These are phyloP conservation scores for Leccinum fuscescens DNA, from an alignment of 1,284 basidiomycete species.

Conservation along the genomic window DNA sequence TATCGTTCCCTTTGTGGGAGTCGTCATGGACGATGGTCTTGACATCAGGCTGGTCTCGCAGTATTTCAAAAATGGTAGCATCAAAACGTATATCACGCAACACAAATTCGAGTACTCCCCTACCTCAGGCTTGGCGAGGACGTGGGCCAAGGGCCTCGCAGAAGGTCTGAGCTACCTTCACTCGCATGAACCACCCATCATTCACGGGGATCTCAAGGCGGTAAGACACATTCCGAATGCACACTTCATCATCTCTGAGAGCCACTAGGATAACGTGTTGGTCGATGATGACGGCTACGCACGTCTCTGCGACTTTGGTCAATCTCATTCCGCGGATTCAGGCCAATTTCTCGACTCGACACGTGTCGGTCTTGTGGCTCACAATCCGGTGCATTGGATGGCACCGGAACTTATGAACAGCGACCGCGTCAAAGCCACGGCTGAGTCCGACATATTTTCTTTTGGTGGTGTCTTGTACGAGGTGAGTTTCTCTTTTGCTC, in stretches of 20 bases:
- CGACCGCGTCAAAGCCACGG: conserved; percentile 15
- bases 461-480: conserved; percentile 34
- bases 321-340: conserved; percentile 29
- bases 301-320: conserved; percentile 38
- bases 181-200: conserved; percentile 28
- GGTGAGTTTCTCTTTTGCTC: conserved; percentile 12
- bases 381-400: conserved; percentile 25
- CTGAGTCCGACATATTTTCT: conserved; percentile 28
- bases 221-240: conserved; percentile 23
- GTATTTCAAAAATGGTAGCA: conserved; percentile 37
- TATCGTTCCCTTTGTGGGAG: conserved; percentile 28
- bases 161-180: conserved; percentile 37
- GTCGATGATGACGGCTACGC: conserved; percentile 29
- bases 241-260: conserved; percentile 5
- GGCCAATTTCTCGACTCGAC: conserved; percentile 27
- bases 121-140: conserved; percentile 18
- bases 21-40: conserved; percentile 14
- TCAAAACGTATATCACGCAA: conserved; percentile 27
- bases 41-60: conserved; percentile 37
- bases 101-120: conserved; percentile 16
- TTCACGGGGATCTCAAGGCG: conserved; percentile 41
- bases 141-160: conserved; percentile 30
- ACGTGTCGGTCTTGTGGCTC: conserved; percentile 16
- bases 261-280: conserved; percentile 34
- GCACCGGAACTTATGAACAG: conserved; percentile 28